A percentile compares a stretch with the other conserved stretches of the same genome.
Evolutionary conservation across 805 yeast genomes (phyloP).

Genomic region (Wickerhamiella galacta): DNA sequence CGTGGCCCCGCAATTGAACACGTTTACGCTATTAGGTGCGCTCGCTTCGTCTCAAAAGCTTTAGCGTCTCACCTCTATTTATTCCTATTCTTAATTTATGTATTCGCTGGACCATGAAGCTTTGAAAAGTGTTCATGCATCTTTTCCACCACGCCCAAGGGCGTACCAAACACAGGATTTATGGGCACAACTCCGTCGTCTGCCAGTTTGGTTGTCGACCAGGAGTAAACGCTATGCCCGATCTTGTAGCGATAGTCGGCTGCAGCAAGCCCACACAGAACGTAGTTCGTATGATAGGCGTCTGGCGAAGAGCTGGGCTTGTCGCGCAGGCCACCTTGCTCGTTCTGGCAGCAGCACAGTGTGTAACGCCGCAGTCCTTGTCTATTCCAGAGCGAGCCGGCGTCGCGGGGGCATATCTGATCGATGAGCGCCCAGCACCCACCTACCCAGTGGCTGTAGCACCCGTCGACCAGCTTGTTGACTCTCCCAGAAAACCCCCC

Average conservation of each 20-base stretch:
- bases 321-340: conserved; percentile 65
- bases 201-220: conserved; percentile 12
- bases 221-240: conserved; percentile 19
- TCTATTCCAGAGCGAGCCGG: conserved; percentile 30
- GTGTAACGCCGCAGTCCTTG: conserved; percentile 46
- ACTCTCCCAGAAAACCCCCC: conserved; percentile 85
- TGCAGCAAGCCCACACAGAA: conserved; percentile 54
- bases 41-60: no score
- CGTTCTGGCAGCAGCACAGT: conserved; percentile 55
- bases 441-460: conserved; percentile 94
- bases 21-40: no score
- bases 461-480: conserved; percentile 88
- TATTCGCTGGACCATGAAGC: no score
- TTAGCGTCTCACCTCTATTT: no score
- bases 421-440: conserved; percentile 53
- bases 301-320: conserved; percentile 75
- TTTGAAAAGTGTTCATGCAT: conserved; percentile 18
- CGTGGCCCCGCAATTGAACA: no score
- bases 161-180: conserved; percentile 47
- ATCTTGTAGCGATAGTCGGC: conserved; percentile 30
- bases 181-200: conserved; percentile 17
- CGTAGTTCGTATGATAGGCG: conserved; percentile 82
- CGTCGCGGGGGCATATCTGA: conserved; percentile 23
- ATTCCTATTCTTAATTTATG: no score
- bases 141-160: conserved; percentile 26